These are phyloP conservation scores for Scutellaria galericulata DNA, from an alignment of 257 asterid species.

Conservation along the genomic window DNA sequence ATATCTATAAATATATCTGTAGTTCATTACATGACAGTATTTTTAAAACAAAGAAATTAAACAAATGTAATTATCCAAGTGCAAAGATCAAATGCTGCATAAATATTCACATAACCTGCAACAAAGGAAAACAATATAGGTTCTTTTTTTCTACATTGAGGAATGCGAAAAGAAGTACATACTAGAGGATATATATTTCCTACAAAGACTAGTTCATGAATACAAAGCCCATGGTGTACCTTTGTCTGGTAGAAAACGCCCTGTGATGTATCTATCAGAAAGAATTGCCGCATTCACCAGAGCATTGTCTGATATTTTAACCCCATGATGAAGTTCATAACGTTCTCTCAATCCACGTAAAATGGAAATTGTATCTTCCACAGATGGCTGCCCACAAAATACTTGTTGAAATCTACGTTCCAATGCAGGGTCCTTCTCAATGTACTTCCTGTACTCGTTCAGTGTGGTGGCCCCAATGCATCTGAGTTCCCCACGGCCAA, in stretches of 20 bases:
- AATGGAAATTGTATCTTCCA: slow-evolving; percentile 87
- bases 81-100: neutral
- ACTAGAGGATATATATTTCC: neutral
- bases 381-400: slow-evolving; percentile 89
- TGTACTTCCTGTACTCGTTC: slow-evolving; percentile 84
- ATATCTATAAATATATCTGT: neutral
- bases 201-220: neutral
- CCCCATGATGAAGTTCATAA: slow-evolving; percentile 93
- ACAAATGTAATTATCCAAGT: neutral
- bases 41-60: neutral
- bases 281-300: slow-evolving; percentile 90
- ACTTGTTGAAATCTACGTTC: slow-evolving; percentile 97
- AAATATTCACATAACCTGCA: neutral
- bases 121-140: neutral
- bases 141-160: neutral
- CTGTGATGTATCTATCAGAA: slow-evolving; percentile 88
- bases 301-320: slow-evolving; percentile 89
- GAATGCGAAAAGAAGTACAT: neutral
- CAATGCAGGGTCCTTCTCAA: slow-evolving; percentile 95
- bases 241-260: slow-evolving; percentile 90
- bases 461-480: slow-evolving; percentile 95
- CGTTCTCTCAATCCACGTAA: slow-evolving; percentile 96
- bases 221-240: slow-evolving; percentile 47
- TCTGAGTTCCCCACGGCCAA: slow-evolving; percentile 91
- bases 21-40: neutral